A percentile compares a stretch with the other conserved stretches of the same genome.
Conservation (phyloP, 257 asterid genomes). For the Gentiana dahurica region DNA sequence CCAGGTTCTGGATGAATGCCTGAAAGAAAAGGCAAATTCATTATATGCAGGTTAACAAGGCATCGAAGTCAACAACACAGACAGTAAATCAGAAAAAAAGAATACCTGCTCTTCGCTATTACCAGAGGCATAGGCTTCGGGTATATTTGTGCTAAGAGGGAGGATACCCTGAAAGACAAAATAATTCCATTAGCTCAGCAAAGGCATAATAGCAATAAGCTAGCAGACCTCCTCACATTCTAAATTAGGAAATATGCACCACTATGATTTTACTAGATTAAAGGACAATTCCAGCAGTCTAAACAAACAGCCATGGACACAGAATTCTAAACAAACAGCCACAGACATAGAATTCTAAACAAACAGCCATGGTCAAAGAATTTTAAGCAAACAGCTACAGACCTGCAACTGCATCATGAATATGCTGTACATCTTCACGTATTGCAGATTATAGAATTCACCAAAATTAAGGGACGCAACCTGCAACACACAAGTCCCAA, state of each 20-base stretch:
- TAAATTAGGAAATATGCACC: background rate
- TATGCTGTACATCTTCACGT: slow-evolving; percentile 59
- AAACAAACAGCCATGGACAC: slow-evolving; percentile 18
- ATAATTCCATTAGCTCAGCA: background rate
- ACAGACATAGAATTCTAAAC: too few species aligned
- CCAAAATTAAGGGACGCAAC: slow-evolving; percentile 92
- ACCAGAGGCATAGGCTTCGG: slow-evolving; percentile 80
- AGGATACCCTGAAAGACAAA: slow-evolving; percentile 40
- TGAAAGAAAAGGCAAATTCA: slow-evolving; percentile 21
- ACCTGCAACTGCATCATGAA: slow-evolving; percentile 95
- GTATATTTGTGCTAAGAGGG: slow-evolving; percentile 53
- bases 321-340: too few species aligned
- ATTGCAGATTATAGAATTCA: slow-evolving; percentile 72
- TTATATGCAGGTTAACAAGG: background rate
- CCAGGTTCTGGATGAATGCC: slow-evolving; percentile 96
- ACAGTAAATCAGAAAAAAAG: background rate
- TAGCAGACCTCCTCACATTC: background rate
- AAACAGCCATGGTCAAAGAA: too few species aligned
- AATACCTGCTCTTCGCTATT: slow-evolving; percentile 83
- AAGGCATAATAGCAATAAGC: background rate
- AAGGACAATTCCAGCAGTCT: too few species aligned
- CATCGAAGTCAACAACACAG: background rate
- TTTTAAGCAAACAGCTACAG: background rate
- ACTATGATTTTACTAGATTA: background rate
- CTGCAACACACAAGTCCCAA: slow-evolving; percentile 27